phyloP scores from a whole-genome alignment of 2,329 filamentous ascomycete genomes.

The Cytospora paraplurivora region DNA sequence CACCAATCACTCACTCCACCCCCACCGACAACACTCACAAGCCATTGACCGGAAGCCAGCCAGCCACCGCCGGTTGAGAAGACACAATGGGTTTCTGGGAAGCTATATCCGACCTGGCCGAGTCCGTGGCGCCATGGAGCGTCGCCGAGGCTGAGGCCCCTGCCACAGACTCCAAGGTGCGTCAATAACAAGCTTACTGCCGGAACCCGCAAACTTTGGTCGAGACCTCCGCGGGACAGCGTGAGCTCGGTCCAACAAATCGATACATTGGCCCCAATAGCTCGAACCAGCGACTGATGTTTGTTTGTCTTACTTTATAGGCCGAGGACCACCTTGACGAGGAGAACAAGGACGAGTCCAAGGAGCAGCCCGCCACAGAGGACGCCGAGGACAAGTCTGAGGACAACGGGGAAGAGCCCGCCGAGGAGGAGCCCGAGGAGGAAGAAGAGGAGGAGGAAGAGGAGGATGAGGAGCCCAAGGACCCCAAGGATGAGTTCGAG shows the following conservation, averaged over 20 bases:
- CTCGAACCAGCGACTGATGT: conserved; percentile 5
- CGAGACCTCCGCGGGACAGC: neutral
- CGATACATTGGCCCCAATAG: neutral
- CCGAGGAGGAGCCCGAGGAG: conserved; percentile 44
- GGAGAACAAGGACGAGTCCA: conserved; percentile 47
- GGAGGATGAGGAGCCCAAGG: conserved; percentile 78
- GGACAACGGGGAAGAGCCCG: conserved; percentile 44
- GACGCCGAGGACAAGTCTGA: conserved; percentile 47
- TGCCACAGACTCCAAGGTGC: conserved; percentile 63
- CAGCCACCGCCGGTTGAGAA: conserved; percentile 43
- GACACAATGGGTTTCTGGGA: conserved; percentile 67
- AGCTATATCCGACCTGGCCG: conserved; percentile 63
- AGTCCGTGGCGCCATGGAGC: conserved; percentile 66
- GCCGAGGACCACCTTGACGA: conserved; percentile 43
- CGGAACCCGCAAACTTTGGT: neutral
- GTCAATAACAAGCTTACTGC: conserved; percentile 19
- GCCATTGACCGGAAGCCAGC: conserved; percentile 38
- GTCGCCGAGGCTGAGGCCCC: conserved; percentile 67
- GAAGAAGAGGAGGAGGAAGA: conserved; percentile 78
- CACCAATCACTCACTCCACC: conserved; percentile 34
- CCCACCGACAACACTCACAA: conserved; percentile 33
- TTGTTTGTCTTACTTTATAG: conserved; percentile 32
- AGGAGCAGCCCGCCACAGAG: conserved; percentile 41
- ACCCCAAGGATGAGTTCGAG: conserved; percentile 85
- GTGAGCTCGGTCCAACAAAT: neutral